Base-by-base conservation (phyloP, 192 early-diverging fungal species). In the Podila minutissima region DNA sequence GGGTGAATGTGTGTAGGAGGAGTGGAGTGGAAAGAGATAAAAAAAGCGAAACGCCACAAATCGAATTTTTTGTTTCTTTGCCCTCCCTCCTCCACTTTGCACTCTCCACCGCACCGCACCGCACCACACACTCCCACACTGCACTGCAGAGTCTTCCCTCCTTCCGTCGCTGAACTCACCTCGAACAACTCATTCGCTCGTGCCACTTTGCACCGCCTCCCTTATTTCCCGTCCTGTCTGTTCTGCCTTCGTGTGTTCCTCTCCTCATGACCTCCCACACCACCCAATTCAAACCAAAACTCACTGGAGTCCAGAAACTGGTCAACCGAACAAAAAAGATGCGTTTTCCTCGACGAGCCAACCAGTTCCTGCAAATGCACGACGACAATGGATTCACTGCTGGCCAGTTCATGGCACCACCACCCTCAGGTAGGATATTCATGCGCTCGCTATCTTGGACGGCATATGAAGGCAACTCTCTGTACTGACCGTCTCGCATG, bases 251-350 rank as follows among this genome's bases (percentile, higher is more conserved):
- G 32, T 46, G 20, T n/a, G 3, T 22, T 29, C 50, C 20, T 20
- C 11, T 22, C 69, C 11, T 22, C 69, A 72, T 72, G 63, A 64
- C 60, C 49, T 50, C 59, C 76, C 17, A 38, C 53, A 19, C 61
- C 70, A 24, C 66, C 71, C 19, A 69, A 71, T 8, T 60, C 71
- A 57, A 41, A 69, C 17, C 71, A 59, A 61, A 59, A 13, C 32
- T 50, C 20, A 38, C 62, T 24, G 75, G 75, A 49, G 67, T 81
- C 17, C 71, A 81, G 9, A 81, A 81, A 53, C 71, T 81, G 17
- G 71, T 73, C 31, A 28, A 73, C 15, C 60, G 77, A 72, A 81
- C 77, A 26, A 81, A 81, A 41, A 81, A 81, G 69, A 81, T 81
- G 77, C 65, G 71, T 2, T 81, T 81, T 62, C 77, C 77, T 10